Evolutionary conservation across 495 filamentous ascomycete species (phyloP).

Genomic region (Penicillium malachiteum): DNA sequence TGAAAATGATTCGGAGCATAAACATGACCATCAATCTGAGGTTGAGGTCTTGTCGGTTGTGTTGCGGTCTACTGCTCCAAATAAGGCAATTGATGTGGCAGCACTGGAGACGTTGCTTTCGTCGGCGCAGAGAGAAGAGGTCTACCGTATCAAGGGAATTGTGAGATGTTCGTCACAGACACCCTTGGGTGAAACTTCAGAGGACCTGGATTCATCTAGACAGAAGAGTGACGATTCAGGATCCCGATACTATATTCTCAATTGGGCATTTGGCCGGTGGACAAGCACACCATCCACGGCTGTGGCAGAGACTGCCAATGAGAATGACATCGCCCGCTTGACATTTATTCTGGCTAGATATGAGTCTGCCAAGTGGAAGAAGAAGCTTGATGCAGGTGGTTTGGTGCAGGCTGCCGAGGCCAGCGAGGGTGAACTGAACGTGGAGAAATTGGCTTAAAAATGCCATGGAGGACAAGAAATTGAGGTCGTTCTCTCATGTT

Average conservation of each 20-base stretch:
- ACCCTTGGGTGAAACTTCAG: conserved; percentile 59
- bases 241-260: conserved; percentile 68
- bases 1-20: conserved; percentile 21
- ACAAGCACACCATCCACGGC: conserved; percentile 66
- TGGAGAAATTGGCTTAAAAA: conserved; percentile 38
- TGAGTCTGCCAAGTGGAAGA: conserved; percentile 88
- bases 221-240: conserved; percentile 6
- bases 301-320: conserved; percentile 39
- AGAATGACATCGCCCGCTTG: conserved; percentile 62
- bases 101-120: conserved; percentile 67
- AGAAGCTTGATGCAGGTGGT: conserved; percentile 65
- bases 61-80: conserved; percentile 44
- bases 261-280: conserved; percentile 98
- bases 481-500: background rate
- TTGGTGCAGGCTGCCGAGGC: conserved; percentile 48
- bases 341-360: conserved; percentile 82
- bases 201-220: conserved; percentile 26
- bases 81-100: conserved; percentile 55
- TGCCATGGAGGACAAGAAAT: background rate
- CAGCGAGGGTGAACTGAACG: conserved; percentile 30
- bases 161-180: conserved; percentile 54
- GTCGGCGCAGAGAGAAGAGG: conserved; percentile 78
- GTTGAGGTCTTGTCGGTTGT: conserved; percentile 85
- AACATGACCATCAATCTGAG: conserved; percentile 68
- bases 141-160: conserved; percentile 94